phyloP scores from a whole-genome alignment of 2,329 filamentous ascomycete genomes.

The Ophiostoma australiae region DNA sequence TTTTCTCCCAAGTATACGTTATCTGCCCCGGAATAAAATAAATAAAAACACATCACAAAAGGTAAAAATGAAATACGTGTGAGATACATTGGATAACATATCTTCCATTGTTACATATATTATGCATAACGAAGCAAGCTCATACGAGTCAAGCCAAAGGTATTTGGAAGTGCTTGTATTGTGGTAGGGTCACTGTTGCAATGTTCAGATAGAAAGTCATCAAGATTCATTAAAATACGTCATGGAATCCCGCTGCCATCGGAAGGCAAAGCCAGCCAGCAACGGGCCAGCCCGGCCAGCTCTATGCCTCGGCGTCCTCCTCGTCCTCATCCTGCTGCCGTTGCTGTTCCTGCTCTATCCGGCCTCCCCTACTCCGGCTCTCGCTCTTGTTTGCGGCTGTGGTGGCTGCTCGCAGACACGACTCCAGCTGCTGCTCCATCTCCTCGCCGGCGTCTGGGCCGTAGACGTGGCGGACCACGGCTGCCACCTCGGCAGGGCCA shows the following conservation, averaged over 20 bases:
- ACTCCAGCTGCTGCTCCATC: slow-evolving; percentile 54
- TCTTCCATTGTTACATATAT: neutral
- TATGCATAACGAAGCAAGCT: neutral
- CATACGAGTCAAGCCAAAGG: neutral
- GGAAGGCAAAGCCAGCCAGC: neutral
- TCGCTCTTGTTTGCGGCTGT: neutral
- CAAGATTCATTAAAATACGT: neutral
- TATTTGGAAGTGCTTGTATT: neutral
- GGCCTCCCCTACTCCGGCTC: neutral
- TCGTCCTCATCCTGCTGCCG: slow-evolving; percentile 10
- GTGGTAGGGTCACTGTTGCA: neutral
- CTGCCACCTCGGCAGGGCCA: slow-evolving; percentile 67
- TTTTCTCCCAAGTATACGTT: too few species aligned
- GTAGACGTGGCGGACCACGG: slow-evolving; percentile 60
- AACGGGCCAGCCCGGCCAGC: neutral
- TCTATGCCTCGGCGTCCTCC: neutral
- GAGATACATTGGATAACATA: too few species aligned
- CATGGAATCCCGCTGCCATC: neutral
- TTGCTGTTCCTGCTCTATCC: slow-evolving; percentile 13
- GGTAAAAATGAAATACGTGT: too few species aligned
- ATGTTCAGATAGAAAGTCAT: neutral
- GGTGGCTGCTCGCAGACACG: slow-evolving; percentile 49
- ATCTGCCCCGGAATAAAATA: too few species aligned
- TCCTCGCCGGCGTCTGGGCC: slow-evolving; percentile 47
- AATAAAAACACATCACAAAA: too few species aligned